Evolutionary conservation across 78 protist genomes (phyloP).

Genomic region (Pigoraptor vietnamica): DNA sequence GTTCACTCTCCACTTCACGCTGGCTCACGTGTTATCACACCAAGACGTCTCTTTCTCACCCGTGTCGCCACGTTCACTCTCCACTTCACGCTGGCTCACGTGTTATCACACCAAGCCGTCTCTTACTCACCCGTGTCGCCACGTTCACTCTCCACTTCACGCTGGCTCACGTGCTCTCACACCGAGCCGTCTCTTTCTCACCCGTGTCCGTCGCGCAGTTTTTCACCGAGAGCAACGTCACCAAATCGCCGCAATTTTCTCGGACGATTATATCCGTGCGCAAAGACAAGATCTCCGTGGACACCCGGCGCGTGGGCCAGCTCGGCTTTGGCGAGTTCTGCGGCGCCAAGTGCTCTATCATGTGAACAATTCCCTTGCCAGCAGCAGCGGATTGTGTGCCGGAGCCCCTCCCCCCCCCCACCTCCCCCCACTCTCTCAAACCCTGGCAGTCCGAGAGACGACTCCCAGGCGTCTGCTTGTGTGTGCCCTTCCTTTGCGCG

Average conservation of each 20-base stretch:
- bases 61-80: no score
- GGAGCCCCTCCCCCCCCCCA: no score
- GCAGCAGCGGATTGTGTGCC: no score
- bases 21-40: no score
- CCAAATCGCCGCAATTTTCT: not conserved
- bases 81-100: not conserved
- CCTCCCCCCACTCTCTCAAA: no score
- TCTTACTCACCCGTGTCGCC: not conserved
- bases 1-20: no score
- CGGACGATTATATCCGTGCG: not conserved
- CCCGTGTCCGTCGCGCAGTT: not conserved
- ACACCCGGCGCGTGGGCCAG: not conserved
- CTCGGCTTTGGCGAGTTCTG: not conserved
- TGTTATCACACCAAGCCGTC: not conserved
- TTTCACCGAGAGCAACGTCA: not conserved
- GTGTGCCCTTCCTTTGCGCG: no score
- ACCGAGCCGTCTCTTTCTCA: not conserved
- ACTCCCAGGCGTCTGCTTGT: no score
- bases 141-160: not conserved
- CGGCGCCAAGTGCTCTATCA: not conserved
- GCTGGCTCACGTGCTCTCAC: not conserved
- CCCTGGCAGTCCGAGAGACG: no score
- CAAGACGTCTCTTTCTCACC: no score
- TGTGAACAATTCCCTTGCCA: no score
- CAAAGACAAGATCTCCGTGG: not conserved